Evolutionary conservation across 768 basidiomycete species (phyloP).

Genomic region (Xerocomellus dryophilus): DNA sequence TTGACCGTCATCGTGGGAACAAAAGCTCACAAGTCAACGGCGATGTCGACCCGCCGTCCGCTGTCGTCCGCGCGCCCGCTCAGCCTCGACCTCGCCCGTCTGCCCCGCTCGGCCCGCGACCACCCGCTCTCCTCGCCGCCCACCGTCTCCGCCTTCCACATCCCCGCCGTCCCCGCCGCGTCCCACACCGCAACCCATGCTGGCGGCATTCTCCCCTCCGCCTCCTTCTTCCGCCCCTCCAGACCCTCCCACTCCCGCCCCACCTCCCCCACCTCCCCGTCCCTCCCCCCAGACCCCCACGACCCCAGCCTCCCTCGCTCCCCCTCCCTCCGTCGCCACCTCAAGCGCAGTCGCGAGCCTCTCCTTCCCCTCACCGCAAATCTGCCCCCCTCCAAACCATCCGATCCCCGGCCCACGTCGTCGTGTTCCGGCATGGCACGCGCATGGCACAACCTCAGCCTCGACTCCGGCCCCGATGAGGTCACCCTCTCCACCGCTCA

Average conservation of each 20-base stretch:
- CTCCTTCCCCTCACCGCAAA: slow-evolving; percentile 50
- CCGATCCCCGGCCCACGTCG: background rate
- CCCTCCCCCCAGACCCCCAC: slow-evolving; percentile 36
- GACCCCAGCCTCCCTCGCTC: slow-evolving; percentile 41
- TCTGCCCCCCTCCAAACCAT: background rate
- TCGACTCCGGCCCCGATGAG: slow-evolving; percentile 45
- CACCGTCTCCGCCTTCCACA: slow-evolving; percentile 25
- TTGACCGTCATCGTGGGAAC: slow-evolving; percentile 19
- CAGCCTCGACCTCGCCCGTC: slow-evolving; percentile 14
- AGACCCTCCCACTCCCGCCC: slow-evolving; percentile 53
- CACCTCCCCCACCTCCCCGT: slow-evolving; percentile 32
- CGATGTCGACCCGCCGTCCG: too few relatives aligned
- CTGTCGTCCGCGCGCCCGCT: too few relatives aligned
- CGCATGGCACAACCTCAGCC: slow-evolving; percentile 49
- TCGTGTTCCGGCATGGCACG: slow-evolving; percentile 54
- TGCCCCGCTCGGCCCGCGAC: slow-evolving; percentile 8
- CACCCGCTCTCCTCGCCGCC: slow-evolving; percentile 29
- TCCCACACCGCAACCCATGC: slow-evolving; percentile 70
- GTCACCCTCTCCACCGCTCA: slow-evolving; percentile 3
- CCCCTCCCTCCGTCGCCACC: slow-evolving; percentile 32
- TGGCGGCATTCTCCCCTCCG: slow-evolving; percentile 72
- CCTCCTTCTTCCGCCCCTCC: slow-evolving; percentile 74
- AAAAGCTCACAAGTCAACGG: too few relatives aligned
- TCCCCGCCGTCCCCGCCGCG: slow-evolving; percentile 17
- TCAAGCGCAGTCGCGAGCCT: slow-evolving; percentile 71